Base-by-base conservation (phyloP, 1,284 basidiomycete species). In the Apiotrichum sp. region DNA sequence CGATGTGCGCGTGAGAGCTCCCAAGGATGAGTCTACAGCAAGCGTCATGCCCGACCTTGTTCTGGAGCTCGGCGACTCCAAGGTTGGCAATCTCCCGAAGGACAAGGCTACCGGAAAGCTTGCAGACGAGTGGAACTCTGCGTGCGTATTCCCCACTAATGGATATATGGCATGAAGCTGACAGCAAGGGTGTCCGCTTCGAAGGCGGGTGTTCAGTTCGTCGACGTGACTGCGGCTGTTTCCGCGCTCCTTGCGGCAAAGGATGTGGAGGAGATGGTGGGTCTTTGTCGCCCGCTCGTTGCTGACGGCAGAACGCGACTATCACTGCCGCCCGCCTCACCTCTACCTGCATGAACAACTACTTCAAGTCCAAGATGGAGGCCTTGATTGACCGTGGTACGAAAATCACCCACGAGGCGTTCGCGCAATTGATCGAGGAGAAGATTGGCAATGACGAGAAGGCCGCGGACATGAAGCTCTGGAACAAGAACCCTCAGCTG, bases 361-460 rank as follows among this genome's bases (percentile, higher is more conserved):
- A 97, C 74, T 87, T 95, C 55, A 88, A 89, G 44, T 81, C 86
- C 42, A 95, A 90, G 75, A 83, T 98, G 68, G 89, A 93, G 73
- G 84, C 84, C 4, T 90, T 96, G 68, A 82, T 98, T 42, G 95
- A 98, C 76, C 85, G 86, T 61, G 91, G 92, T 69, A 86, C 88
- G 45, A 89, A 89, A 72, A 87, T 96, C 50, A 83, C 89, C 0
- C 95, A 98, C 69, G 89, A 93, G 65, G 81, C 84, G 63, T 84
- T 98, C 52, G 84, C 89, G 1, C 82, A 58, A 61, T 40, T 76
- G 48, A 58, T 73, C 53, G 95, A 98, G 76, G 82, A 82, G 38
- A 84, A 90, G 56, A 81, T 97, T 59, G 95, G 89, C 6, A 88
- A 85, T 31, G 89, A 88, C 39, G 87, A 89, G 63, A 90, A 88